Evolutionary conservation across 129 eudicot species (phyloP).

Genomic region (Silybum marianum): DNA sequence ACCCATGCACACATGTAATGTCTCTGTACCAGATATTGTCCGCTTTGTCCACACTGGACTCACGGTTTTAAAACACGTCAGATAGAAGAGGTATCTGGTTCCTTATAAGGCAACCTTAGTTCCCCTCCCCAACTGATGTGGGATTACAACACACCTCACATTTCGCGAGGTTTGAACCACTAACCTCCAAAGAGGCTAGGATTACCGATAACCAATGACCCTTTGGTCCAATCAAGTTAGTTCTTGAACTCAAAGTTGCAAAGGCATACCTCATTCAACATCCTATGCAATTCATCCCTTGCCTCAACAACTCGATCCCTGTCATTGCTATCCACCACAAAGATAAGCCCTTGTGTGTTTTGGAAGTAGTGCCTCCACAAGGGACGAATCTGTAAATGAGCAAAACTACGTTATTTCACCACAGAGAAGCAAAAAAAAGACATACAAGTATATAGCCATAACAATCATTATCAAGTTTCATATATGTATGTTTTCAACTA

Average conservation of each 20-base stretch:
- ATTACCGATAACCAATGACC: background rate
- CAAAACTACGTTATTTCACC: background rate
- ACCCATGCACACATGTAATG: too few relatives aligned
- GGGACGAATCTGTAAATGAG: slow-evolving; percentile 41
- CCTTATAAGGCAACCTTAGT: too few relatives aligned
- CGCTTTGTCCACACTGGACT: too few relatives aligned
- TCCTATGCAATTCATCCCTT: slow-evolving; percentile 49
- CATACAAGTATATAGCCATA: too few relatives aligned
- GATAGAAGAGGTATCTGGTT: too few relatives aligned
- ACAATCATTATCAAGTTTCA: background rate
- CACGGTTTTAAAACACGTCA: too few relatives aligned
- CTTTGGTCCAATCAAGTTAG: background rate
- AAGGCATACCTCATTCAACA: slow-evolving; percentile 46
- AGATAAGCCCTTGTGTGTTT: slow-evolving; percentile 48
- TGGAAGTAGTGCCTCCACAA: slow-evolving; percentile 58
- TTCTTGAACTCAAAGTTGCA: background rate
- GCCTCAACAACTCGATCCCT: slow-evolving; percentile 54
- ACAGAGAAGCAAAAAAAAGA: background rate
- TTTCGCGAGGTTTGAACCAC: too few relatives aligned
- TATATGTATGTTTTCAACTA: background rate
- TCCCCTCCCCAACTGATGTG: too few relatives aligned
- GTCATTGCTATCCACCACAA: slow-evolving; percentile 54
- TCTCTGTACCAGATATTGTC: too few relatives aligned
- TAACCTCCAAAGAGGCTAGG: background rate
- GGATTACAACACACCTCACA: too few relatives aligned